Conservation (phyloP, 805 yeast genomes). For the Ogataea methanolica region DNA sequence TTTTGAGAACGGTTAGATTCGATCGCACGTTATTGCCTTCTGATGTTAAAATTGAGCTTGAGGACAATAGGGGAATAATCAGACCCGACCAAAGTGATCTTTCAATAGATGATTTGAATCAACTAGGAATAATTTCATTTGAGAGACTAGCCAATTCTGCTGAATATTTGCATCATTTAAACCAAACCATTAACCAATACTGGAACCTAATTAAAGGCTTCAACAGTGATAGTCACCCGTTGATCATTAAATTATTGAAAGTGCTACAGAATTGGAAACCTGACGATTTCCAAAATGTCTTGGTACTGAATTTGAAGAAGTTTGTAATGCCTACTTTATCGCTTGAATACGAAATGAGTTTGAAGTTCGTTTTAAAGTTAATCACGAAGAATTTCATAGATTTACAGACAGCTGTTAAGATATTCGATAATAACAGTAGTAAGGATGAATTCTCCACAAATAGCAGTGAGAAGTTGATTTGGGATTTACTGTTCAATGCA, state of each 20-base stretch:
- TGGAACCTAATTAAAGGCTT: constrained; percentile 22
- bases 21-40: constrained; percentile 4
- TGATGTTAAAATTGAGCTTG: neutral
- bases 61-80: neutral
- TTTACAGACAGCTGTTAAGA: constrained; percentile 30
- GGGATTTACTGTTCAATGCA: constrained; percentile 24
- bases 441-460: constrained; percentile 16
- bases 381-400: constrained; percentile 33
- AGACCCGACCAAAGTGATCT: constrained; percentile 5
- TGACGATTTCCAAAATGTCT: constrained; percentile 22
- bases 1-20: constrained; percentile 5
- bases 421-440: constrained; percentile 18
- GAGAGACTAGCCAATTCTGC: constrained; percentile 29
- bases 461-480: constrained; percentile 16
- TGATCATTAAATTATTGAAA: constrained; percentile 16
- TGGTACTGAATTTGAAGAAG: constrained; percentile 23
- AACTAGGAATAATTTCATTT: constrained; percentile 23
- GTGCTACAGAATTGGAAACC: constrained; percentile 37
- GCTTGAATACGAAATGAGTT: constrained; percentile 31
- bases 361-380: constrained; percentile 34
- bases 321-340: constrained; percentile 28
- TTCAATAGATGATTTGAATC: constrained; percentile 15
- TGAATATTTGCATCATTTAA: constrained; percentile 26
- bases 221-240: constrained; percentile 4
- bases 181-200: constrained; percentile 22